A percentile compares a stretch with the other conserved stretches of the same genome.
Conservation (phyloP, 495 filamentous ascomycete species). For the Neurospora discreta region DNA sequence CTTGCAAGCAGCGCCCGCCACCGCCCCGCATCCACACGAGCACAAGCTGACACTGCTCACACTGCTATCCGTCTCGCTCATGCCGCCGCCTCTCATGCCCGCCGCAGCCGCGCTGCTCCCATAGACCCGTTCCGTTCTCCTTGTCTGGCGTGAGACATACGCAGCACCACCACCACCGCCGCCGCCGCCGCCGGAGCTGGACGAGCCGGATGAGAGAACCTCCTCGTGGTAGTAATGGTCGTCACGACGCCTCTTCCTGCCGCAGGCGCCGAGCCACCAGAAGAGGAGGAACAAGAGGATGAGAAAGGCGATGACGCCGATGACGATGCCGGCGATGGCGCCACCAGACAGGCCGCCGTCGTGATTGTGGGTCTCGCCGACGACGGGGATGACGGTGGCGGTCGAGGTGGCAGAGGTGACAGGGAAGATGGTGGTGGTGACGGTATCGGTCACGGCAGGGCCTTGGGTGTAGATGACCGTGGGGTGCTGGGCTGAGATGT, state of each 20-base stretch:
- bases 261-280: neutral
- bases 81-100: neutral
- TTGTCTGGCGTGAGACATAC: neutral
- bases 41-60: neutral
- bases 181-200: neutral
- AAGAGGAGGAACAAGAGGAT: neutral
- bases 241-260: neutral
- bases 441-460: neutral
- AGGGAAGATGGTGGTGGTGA: neutral
- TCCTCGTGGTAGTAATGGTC: neutral
- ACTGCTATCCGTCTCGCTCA: neutral
- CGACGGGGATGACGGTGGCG: neutral
- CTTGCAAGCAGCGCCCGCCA: neutral
- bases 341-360: neutral
- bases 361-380: neutral
- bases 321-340: neutral
- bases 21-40: neutral
- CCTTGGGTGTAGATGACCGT: neutral
- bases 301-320: neutral
- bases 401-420: neutral
- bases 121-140: neutral
- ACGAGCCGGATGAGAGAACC: neutral
- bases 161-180: neutral
- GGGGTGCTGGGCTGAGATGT: neutral
- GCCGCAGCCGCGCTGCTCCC: neutral